A percentile compares a stretch with the other conserved stretches of the same genome.
These are phyloP conservation scores for Apodospora peruviana DNA, from an alignment of 495 filamentous ascomycete genomes.

Conservation along the genomic window DNA sequence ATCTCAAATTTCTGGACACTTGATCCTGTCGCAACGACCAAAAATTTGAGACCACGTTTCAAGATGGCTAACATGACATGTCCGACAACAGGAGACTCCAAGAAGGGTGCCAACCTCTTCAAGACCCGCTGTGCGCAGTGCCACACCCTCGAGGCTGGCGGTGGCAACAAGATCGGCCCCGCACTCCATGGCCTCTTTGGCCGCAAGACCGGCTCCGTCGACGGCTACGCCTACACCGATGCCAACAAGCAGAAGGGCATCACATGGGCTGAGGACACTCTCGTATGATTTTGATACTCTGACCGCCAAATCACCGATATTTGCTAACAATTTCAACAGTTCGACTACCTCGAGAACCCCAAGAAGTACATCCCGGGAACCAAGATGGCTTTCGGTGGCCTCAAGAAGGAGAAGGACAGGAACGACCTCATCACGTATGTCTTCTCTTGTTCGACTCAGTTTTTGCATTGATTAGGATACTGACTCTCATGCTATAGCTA, in stretches of 20 bases:
- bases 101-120: constrained; percentile 99
- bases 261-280: constrained; percentile 77
- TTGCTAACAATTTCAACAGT: too few species aligned
- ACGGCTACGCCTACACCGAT: constrained; percentile 96
- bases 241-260: constrained; percentile 98
- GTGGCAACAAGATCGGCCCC: constrained; percentile 96
- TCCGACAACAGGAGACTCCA: constrained; percentile 67
- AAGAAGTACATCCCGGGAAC: constrained; percentile 86
- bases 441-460: constrained; percentile 7
- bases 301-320: neutral
- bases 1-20: too few species aligned
- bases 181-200: constrained; percentile 97
- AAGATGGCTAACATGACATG: constrained; percentile 26
- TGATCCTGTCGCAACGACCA: neutral
- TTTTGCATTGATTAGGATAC: neutral
- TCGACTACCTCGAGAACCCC: constrained; percentile 53
- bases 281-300: constrained; percentile 54
- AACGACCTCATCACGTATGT: constrained; percentile 98
- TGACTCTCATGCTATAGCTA: constrained; percentile 36
- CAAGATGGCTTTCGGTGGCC: constrained; percentile 99
- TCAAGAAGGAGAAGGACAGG: constrained; percentile 99
- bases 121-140: constrained; percentile 99
- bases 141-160: constrained; percentile 83
- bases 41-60: neutral
- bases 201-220: constrained; percentile 84